Conservation (phyloP, 208 protist genomes). For the Trypanosoma brucei region DNA sequence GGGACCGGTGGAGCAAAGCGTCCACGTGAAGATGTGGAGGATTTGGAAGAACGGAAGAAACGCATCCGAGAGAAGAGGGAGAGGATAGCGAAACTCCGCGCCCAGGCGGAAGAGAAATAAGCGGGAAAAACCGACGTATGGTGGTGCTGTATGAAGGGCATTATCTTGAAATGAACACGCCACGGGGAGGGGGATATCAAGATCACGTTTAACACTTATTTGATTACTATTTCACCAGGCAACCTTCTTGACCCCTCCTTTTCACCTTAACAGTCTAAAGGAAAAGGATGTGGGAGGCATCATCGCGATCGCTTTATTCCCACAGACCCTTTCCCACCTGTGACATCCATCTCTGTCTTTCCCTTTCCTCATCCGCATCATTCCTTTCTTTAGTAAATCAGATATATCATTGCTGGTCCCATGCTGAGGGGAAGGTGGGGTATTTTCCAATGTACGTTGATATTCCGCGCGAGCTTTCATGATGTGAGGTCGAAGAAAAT, state of each 20-base stretch:
- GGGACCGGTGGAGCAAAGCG: constrained; percentile 11
- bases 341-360: background rate
- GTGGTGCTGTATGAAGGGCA: background rate
- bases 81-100: constrained; percentile 45
- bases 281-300: too few relatives aligned
- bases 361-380: background rate
- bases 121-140: background rate
- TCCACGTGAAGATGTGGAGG: constrained; percentile 26
- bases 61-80: constrained; percentile 71
- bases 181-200: too few relatives aligned
- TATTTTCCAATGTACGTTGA: background rate
- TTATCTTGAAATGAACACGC: too few relatives aligned
- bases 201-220: too few relatives aligned
- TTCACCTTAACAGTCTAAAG: too few relatives aligned
- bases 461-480: constrained; percentile 1
- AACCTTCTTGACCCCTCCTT: too few relatives aligned
- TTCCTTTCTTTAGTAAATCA: background rate
- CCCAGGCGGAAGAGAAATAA: constrained; percentile 28
- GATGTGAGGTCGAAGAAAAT: constrained; percentile 4
- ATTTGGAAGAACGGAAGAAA: constrained; percentile 35
- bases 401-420: background rate
- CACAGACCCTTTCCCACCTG: too few relatives aligned
- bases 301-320: too few relatives aligned
- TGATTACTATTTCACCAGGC: too few relatives aligned
- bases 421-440: background rate